Evolutionary conservation across 2,329 filamentous ascomycete species (phyloP), one percentile per base, ranked within the genome.

Genomic region (Pseudopithomyces chartarum): DNA sequence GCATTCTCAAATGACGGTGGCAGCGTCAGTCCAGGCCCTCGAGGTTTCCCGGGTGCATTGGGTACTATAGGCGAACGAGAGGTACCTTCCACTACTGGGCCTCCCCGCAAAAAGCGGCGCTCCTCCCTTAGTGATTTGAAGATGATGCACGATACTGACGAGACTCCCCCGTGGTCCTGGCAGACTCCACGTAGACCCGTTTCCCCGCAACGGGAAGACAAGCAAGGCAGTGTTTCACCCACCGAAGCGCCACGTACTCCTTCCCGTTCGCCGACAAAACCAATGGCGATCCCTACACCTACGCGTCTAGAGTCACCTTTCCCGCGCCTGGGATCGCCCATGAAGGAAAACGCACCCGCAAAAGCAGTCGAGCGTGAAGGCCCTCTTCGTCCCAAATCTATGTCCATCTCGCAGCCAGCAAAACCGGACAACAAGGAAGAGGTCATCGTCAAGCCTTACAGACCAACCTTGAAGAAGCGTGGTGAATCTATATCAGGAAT

Each of bases 121-220:
- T 97, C 93, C 77, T 97, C 93, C 23, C 79, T 98, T 40, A 97
- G 93, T 4, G 94, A 98, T 73, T 82, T 98, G 46, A 90, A 87
- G 64, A 83, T 80, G 54, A 79, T 91, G 17, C 87, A 94, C 77
- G 82, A 85, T 54, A 81, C 71, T 69, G 61, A 87, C 55, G 60
- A 75, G 60, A 65, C 69, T 36, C 73, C 74, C 46, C 65, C 65
- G 58, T 77, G 73, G 74, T 73, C 71, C 42, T 69, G 74, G 42
- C 70, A 76, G 66, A 74, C 73, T 63, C 73, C 74, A 59, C 69
- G 65, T 42, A 64, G 64, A 51, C 61, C 63, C 17, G 70, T 71
- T 11, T 66, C 68, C 43, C 53, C 61, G 8, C 53, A 66, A 23
- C 63, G 55, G 13, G 66, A 68, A 34, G 56, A 53, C 12, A 64